These are phyloP conservation scores for Backusella circina DNA, from an alignment of 192 early-diverging fungal species.

Conservation along the genomic window DNA sequence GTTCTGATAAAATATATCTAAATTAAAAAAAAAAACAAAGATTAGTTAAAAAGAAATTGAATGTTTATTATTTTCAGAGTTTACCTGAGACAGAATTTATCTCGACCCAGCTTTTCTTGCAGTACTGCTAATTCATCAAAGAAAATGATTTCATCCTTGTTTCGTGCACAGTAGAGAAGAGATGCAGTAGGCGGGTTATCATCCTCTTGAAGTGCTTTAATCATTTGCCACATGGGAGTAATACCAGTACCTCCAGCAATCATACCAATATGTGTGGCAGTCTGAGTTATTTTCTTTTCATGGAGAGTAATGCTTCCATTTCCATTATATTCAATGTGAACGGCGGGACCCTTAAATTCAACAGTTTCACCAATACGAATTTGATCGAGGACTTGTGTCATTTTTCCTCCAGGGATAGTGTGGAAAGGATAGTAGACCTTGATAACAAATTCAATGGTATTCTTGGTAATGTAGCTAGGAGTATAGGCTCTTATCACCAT, in stretches of 20 bases:
- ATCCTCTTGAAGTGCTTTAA: constrained; percentile 63
- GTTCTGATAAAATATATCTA: background rate
- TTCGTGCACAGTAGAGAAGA: constrained; percentile 75
- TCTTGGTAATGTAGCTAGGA: constrained; percentile 56
- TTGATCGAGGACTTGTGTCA: constrained; percentile 61
- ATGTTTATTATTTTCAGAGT: background rate
- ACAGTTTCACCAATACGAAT: constrained; percentile 72
- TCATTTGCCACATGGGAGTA: constrained; percentile 79
- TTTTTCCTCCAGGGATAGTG: constrained; percentile 47
- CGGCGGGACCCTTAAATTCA: constrained; percentile 80
- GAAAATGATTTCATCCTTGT: constrained; percentile 76
- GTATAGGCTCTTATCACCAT: constrained; percentile 80
- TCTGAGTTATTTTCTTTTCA: constrained; percentile 14
- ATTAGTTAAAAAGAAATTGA: background rate
- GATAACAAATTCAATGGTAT: constrained; percentile 77
- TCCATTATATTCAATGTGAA: constrained; percentile 65
- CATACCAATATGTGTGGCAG: constrained; percentile 66
- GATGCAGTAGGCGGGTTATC: constrained; percentile 67
- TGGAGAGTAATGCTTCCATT: constrained; percentile 10
- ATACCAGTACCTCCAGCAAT: constrained; percentile 87
- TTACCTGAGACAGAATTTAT: constrained; percentile 56
- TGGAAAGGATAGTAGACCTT: constrained; percentile 61
- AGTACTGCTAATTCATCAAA: constrained; percentile 61
- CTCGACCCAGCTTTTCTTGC: constrained; percentile 51
- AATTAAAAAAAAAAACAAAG: too few relatives aligned